Percentiles rank a stretch among this genome's conserved stretches.
These are phyloP conservation scores for Luvunga scandens DNA, from an alignment of 345 rosid species.

Conservation along the genomic window DNA sequence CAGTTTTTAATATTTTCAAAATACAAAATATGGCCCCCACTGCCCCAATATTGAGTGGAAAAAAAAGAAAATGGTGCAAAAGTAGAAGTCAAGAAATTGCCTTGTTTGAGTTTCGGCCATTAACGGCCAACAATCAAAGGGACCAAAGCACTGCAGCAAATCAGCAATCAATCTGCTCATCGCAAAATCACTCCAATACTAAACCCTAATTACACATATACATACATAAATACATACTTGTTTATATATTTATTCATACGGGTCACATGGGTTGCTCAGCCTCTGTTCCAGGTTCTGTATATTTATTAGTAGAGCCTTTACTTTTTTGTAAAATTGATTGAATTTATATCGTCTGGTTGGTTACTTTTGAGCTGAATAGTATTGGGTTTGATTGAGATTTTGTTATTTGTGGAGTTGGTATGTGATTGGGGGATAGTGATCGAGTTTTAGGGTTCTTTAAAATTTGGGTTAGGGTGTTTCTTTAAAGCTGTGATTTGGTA, in stretches of 20 bases:
- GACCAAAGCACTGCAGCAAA: neutral
- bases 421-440: neutral
- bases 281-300: constrained; percentile 70
- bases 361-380: neutral
- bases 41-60: neutral
- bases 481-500: constrained; percentile 10
- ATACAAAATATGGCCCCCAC: no score
- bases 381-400: neutral
- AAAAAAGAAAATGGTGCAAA: neutral
- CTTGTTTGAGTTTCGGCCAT: neutral
- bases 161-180: neutral
- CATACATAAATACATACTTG: neutral
- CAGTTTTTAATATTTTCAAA: no score
- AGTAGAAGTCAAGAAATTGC: neutral
- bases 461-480: constrained; percentile 8
- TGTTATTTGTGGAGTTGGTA: neutral
- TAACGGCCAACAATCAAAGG: neutral
- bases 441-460: neutral
- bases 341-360: constrained; percentile 1
- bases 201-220: neutral
- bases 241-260: constrained; percentile 4
- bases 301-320: neutral
- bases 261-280: constrained; percentile 79
- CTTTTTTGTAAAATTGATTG: no score
- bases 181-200: neutral